A percentile compares a stretch with the other conserved stretches of the same genome.
These are phyloP conservation scores for Suhomyces panamericanus DNA, from an alignment of 1,139 yeast genomes.

Conservation along the genomic window DNA sequence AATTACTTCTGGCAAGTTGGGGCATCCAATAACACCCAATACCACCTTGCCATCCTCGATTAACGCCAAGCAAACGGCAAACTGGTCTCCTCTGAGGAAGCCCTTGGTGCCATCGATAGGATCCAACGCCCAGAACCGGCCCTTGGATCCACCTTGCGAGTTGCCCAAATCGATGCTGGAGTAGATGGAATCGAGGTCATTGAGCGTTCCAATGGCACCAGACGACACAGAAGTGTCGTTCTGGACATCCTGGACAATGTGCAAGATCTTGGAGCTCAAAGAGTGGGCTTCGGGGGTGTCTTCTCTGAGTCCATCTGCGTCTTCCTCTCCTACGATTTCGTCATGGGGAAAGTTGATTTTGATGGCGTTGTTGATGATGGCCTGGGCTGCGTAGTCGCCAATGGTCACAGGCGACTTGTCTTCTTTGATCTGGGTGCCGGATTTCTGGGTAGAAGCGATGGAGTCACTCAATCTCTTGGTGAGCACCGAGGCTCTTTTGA, in stretches of 20 bases:
- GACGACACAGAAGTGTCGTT: slow-evolving; percentile 25
- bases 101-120: slow-evolving; percentile 99
- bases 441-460: slow-evolving; percentile 56
- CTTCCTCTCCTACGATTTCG: slow-evolving; percentile 93
- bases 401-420: slow-evolving; percentile 95
- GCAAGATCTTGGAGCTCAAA: slow-evolving; percentile 46
- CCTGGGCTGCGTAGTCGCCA: slow-evolving; percentile 97
- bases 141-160: slow-evolving; percentile 71
- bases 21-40: slow-evolving; percentile 95
- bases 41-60: slow-evolving; percentile 83
- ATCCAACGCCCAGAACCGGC: slow-evolving; percentile 95
- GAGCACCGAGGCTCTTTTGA: slow-evolving; percentile 77
- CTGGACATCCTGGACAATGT: slow-evolving; percentile 51
- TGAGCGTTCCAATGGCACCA: slow-evolving; percentile 41
- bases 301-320: slow-evolving; percentile 62
- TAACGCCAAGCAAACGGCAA: slow-evolving; percentile 91
- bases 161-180: slow-evolving; percentile 76
- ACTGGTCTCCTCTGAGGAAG: slow-evolving; percentile 91
- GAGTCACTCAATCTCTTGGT: slow-evolving; percentile 72
- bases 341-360: slow-evolving; percentile 77
- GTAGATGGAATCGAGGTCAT: slow-evolving; percentile 51
- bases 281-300: slow-evolving; percentile 36
- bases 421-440: slow-evolving; percentile 71
- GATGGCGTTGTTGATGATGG: slow-evolving; percentile 83
- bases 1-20: slow-evolving; percentile 68